A percentile compares a stretch with the other conserved stretches of the same genome.
Evolutionary conservation across 257 asterid species (phyloP).

Genomic region (Solanum habrochaites): DNA sequence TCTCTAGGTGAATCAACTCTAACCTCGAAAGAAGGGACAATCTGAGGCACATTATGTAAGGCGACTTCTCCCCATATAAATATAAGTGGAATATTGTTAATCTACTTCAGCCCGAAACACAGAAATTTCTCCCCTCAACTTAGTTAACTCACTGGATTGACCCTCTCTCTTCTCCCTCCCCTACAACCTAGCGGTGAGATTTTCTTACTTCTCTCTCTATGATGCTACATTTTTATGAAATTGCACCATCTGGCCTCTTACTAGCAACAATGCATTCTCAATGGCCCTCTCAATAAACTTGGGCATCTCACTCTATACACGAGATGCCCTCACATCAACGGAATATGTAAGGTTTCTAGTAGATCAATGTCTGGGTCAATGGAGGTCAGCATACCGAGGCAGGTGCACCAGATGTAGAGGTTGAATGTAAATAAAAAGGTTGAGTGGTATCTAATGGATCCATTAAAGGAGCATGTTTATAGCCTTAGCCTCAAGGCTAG

Average conservation of each 20-base stretch:
- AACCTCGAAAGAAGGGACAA: neutral
- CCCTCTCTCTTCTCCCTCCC: neutral
- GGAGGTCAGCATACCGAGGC: neutral
- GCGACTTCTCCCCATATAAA: neutral
- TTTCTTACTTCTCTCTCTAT: neutral
- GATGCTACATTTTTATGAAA: neutral
- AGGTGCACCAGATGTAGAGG: neutral
- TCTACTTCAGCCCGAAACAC: neutral
- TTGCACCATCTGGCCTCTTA: neutral
- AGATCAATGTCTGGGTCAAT: neutral
- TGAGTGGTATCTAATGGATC: too few relatives aligned
- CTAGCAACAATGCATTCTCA: neutral
- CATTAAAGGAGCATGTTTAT: too few relatives aligned
- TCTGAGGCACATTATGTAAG: neutral
- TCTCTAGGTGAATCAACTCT: too few relatives aligned
- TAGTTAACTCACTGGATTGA: neutral
- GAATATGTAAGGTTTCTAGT: neutral
- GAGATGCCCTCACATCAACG: neutral
- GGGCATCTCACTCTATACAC: neutral
- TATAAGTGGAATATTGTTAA: neutral
- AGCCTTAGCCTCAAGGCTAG: too few relatives aligned
- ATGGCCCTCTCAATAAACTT: neutral
- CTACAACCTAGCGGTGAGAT: neutral
- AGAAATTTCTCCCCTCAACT: neutral
- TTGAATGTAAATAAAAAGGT: too few relatives aligned